Base-by-base conservation (phyloP, 2,329 filamentous ascomycete genomes). In the Metarhizium guizhouense region DNA sequence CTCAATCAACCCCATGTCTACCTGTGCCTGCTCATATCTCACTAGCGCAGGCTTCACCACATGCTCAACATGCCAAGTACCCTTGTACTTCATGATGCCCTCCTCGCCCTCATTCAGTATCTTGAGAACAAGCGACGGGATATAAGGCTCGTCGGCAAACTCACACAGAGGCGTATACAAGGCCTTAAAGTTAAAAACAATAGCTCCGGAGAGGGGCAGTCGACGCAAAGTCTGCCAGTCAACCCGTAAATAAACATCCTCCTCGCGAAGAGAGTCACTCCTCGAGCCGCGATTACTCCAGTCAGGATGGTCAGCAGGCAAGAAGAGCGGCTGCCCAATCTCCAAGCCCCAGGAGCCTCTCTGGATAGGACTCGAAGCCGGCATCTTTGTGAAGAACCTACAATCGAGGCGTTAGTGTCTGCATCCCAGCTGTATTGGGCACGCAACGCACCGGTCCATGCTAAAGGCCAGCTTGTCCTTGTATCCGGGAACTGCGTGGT, bases 181-280 rank as follows among this genome's bases (percentile, higher is more conserved):
- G 0, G 87, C 89, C 66, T 93, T 95, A 80, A 93, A 95, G 68
- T 94, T 95, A 74, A 95, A 95, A 0, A 90, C 81, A 1, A 95
- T 75, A 0, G 80, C 86, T 0, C 82, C 88, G 0, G 86, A 90
- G 0, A 95, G 74, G 0, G 90, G 90, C 0, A 95, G 72, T 3
- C 90, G 82, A 2, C 90, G 83, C 4, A 95, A 73, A 0, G 90
- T 95, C 70, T 95, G 91, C 88, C 90, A 95, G 68, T 95, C 90
- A 2, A 94, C 89, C 4, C 90, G 81, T 1, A 95, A 74, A 58
- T 86, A 74, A 59, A 88, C 75, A 38, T 88, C 80, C 0, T 81
- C 76, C 2, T 83, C 65, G 0, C 70, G 72, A 6, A 93, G 72
- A 20, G 74, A 70, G 0, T 77, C 72, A 50, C 81, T 74, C 59